These are phyloP conservation scores for Neopestalotiopsis sp. DNA, from an alignment of 2,329 filamentous ascomycete genomes.

Conservation along the genomic window DNA sequence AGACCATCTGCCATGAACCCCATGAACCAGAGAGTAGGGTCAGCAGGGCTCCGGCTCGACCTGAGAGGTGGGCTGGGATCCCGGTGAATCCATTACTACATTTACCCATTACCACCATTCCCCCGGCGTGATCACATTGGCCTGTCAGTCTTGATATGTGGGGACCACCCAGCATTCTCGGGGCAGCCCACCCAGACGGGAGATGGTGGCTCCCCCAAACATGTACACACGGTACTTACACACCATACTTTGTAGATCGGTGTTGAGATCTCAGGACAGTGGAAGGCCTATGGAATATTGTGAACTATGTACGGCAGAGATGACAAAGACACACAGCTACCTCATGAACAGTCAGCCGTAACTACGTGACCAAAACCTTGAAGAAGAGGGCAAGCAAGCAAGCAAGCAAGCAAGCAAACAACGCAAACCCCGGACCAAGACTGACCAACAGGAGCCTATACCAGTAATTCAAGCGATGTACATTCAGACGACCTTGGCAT, in stretches of 20 bases:
- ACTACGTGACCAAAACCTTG: too few species aligned
- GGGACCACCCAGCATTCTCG: not conserved
- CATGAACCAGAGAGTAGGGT: conserved; percentile 2
- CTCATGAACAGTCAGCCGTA: too few species aligned
- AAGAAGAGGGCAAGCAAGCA: too few species aligned
- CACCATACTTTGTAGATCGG: too few species aligned
- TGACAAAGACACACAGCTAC: too few species aligned
- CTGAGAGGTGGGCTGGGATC: not conserved
- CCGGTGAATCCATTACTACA: not conserved
- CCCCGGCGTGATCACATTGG: conserved; percentile 4
- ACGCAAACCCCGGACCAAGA: too few species aligned
- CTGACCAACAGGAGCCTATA: too few species aligned
- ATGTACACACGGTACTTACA: not conserved
- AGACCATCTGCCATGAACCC: not conserved
- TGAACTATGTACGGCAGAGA: too few species aligned
- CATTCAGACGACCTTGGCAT: too few species aligned
- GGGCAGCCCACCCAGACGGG: conserved; percentile 17
- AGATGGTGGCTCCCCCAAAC: not conserved
- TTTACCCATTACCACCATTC: conserved; percentile 6
- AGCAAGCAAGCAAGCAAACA: too few species aligned
- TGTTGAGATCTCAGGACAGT: too few species aligned
- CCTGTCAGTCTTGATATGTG: conserved; percentile 5
- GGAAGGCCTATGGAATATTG: too few species aligned
- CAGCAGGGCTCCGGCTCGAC: not conserved
- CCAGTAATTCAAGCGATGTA: not conserved